Evolutionary conservation across 345 rosid species (phyloP), one percentile per base, ranked within the genome.

Genomic region (Citrus sp.): DNA sequence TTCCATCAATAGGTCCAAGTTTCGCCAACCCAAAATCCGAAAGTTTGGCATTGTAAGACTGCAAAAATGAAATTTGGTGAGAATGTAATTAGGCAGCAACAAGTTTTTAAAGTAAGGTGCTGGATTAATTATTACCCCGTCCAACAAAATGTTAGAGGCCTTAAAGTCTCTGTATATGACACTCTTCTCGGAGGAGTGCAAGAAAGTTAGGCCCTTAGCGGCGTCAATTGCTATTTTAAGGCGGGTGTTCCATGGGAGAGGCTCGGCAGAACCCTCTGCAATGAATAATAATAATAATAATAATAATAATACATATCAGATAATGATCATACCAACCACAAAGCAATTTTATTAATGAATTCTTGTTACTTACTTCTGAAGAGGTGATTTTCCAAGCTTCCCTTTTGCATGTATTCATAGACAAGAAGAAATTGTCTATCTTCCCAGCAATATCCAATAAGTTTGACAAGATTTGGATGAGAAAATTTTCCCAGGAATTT

Each of bases 111-210:
- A 46, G 14, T 0, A 35, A 34, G 46, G 6, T 3, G 25, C 46
- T 35, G 46, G 6, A 35, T 66, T 21, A 18, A 35, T 66, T 21
- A 21, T 72, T 86, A 94, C 98, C 88, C 72, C 79, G 38, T 95
- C 98, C 25, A 95, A 88, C 81, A 95, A 86, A 72, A 95, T 93
- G 28, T 95, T 93, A 19, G 98, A 92, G 81, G 97, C 84, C 55
- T 95, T 95, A 65, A 95, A 93, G 77, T 95, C 98, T n/a, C 98
- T 83, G 74, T 92, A 93, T 8, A 93, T 95, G 55, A 95, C 95
- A 54, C 93, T 90, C 54, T 95, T 90, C 73, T 92, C 95, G 0
- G 98, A 90, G 61, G 87, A 85, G 78, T 95, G 98, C 56, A 95
- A 85, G 77, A 89, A 92, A 0, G 87, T 72, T 22, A 95, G 91